Base-by-base conservation (phyloP, 164 flowering plant genomes). In the Annona cherimola region DNA sequence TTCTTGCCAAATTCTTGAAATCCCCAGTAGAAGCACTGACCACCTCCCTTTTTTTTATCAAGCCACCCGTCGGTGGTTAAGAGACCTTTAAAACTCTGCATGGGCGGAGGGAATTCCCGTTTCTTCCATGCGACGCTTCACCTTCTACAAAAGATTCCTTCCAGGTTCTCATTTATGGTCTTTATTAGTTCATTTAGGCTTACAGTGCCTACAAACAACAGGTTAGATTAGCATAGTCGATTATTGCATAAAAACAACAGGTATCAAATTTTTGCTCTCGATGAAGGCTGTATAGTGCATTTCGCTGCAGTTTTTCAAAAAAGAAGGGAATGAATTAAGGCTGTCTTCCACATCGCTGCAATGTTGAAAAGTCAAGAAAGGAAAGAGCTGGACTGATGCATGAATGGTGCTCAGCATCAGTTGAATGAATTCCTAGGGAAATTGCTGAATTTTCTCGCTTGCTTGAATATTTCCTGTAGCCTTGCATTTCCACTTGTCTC, bases 381-480 rank as follows among this genome's bases (percentile, higher is more conserved):
- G 14, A 14, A 9, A 50, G 8, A 50, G 55, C 55, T 50, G 63
- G n/a, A 61, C 35, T 61, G 19, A 61, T 61, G 14, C 54, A 42
- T 43, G 69, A 18, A 42, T 20, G 35, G 69, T 9, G 8, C 61
- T 68, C 61, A 74, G 45, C 19, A 63, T 68, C 46, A 14, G 61
- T 26, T 59, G 42, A 14, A 62, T 63, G 54, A 61, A 69, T 63
- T 61, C 72, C 63, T 46, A 26, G 40, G 76, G 76, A 16, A 74
- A 74, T 18, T 50, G 19, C 4, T 60, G 61, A 69, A 35, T 50
- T 62, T 19, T 61, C 60, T 74, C 62, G 46, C 41, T 62, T 67
- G 72, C 76, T 42, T 74, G 61, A 46, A 39, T 57, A 68, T 74
- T 74, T 59, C 76, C 72, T 35, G 72, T 74, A 44, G 39, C 70